Base-by-base conservation (phyloP, 345 rosid species). In the Boechera stricta region DNA sequence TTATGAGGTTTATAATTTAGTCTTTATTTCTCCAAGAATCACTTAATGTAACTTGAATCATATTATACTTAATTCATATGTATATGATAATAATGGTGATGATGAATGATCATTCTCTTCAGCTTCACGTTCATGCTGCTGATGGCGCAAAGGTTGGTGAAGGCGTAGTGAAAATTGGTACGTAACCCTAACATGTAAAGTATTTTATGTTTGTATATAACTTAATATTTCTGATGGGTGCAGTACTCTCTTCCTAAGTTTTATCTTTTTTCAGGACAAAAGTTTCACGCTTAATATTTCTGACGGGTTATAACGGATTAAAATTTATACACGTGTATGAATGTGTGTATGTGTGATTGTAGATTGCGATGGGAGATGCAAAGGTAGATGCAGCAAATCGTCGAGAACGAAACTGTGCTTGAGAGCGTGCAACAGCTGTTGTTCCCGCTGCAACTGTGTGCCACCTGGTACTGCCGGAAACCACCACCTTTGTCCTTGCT, bases 391-490 rank as follows among this genome's bases (percentile, higher is more conserved):
- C 72, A 74, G 79, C 74, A 77, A 79, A 60, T 61, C 85, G 7
- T 79, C 84, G 10, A 79, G 84, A 62, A 12, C 66, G 4, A 82
- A 84, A 16, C 73, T 77, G 4, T 82, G 87, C 67, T 38, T 70
- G 58, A 79, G 84, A 69, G 83, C 84, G 7, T 84, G 85, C 74
- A 75, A 77, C 55, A 84, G 21, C 5, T 82, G 87, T 69, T 84
- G 87, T 63, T 32, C 31, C 2, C 75, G 84, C 5, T 84, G 85
- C 69, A 82, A 82, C 74, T 84, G 87, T 68, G 87, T 82, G 3
- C 87, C 87, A 66, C 85, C 87, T n/a, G 85, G 87, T 1, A 84
- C 84, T 10, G 60, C 77, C 36, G 85, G 87, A 3, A 84, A 84
- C 72, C 58, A 58, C 32, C 57, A 84, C 2, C 72, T 72, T 0